Conservation (phyloP, 129 eudicot genomes). For the Cynara cardunculus region DNA sequence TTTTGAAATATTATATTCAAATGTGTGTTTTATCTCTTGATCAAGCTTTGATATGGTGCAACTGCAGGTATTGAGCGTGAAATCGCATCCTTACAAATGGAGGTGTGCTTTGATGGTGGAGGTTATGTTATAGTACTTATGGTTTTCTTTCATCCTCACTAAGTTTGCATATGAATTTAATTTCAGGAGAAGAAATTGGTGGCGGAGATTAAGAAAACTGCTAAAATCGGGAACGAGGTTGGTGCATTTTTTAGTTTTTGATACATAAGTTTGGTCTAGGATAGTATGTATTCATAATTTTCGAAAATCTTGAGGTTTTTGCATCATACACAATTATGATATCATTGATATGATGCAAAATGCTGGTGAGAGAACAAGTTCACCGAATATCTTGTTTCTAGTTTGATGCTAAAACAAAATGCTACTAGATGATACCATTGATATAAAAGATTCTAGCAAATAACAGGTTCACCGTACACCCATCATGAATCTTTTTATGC, state of each 20-base stretch:
- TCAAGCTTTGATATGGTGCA: conserved; percentile 16
- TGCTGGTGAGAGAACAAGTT: background rate
- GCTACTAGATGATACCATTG: background rate
- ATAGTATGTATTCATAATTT: background rate
- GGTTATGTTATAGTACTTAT: background rate
- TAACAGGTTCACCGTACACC: background rate
- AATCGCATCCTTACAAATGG: conserved; percentile 81
- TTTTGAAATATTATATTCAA: background rate
- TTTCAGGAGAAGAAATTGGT: conserved; percentile 81
- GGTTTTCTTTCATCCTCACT: conserved; percentile 9
- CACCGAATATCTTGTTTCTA: background rate
- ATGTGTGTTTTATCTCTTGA: background rate
- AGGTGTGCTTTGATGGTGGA: conserved; percentile 42
- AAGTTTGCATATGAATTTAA: conserved; percentile 20
- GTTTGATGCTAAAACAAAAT: background rate
- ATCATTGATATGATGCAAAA: background rate
- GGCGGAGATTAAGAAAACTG: conserved; percentile 94
- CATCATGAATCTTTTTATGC: background rate
- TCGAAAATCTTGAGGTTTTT: conserved; percentile 10
- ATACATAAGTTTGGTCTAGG: background rate
- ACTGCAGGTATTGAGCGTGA: conserved; percentile 83
- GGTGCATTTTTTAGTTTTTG: conserved; percentile 12
- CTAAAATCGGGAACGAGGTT: conserved; percentile 91
- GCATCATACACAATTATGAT: background rate
- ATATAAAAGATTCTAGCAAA: background rate